Base-by-base conservation (phyloP, 345 rosid species). In the Dimocarpus longan region DNA sequence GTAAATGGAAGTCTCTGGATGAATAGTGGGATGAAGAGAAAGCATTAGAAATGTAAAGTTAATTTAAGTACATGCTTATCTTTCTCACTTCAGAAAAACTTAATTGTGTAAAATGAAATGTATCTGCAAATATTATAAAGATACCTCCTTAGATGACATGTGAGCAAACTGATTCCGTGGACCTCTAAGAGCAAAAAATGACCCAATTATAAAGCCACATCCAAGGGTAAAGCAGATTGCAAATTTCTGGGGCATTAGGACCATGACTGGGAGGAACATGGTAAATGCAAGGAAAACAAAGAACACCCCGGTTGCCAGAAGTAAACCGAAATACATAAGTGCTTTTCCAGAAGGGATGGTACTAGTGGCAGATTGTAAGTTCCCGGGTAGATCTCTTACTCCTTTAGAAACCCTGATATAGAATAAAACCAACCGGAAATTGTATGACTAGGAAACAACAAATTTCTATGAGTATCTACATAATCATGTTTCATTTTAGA, bases 261-360 rank as follows among this genome's bases (percentile, higher is more conserved):
- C 99, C 90, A 94, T 93, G 78, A 94, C 89, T 0, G 99, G 98
- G 72, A 96, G 99, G 83, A 96, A 96, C 93, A 94, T 91, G 74
- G 97, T 90, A 78, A 96, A 93, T 69, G 97, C 93, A 8, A 94
- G 86, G 82, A 96, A 91, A 54, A 94, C 79, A 75, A 94, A 94
- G 89, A 94, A 96, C 54, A 91, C 89, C 10, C 99, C 97, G 39
- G 90, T 86, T 0, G 93, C 95, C 52, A 96, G 90, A 71, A 96
- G 80, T 70, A 94, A 77, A 64, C 97, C 97, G 57, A 96, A 96
- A 65, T 94, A 96, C 91, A 94, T 77, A 18, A 96, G 87, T 4
- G 98, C 82, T 86, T 87, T 94, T 76, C 97, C 99, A 10, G 97
- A 96, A 75, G 97, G 97, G 62, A 96, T 90, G 84, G 80, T 88